A percentile compares a stretch with the other conserved stretches of the same genome.
Conservation (phyloP, 2,329 filamentous ascomycete species). For the Fusarium aywerte region DNA sequence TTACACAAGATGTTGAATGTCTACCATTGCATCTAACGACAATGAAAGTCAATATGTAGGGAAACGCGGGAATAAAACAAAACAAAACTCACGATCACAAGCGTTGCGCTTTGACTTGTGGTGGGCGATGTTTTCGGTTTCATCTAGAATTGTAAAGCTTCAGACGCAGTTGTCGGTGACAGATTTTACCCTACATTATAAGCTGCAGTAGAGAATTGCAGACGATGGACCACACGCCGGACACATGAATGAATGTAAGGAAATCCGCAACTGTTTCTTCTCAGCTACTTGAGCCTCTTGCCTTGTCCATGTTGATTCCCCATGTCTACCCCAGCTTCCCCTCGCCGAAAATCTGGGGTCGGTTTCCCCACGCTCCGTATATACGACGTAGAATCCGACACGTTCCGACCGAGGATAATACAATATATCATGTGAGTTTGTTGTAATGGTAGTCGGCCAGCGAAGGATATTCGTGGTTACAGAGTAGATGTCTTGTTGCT, state of each 20-base stretch:
- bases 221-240: no score
- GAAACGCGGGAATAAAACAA: neutral
- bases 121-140: neutral
- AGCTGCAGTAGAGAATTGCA: no score
- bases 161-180: no score
- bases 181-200: no score
- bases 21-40: neutral
- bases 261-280: neutral
- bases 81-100: neutral
- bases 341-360: conserved; percentile 39
- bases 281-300: neutral
- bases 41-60: neutral
- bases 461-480: conserved; percentile 10
- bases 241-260: no score
- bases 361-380: conserved; percentile 34
- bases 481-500: neutral
- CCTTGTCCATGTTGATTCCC: neutral
- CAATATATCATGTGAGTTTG: neutral
- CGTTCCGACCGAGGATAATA: conserved; percentile 35
- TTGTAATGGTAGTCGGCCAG: conserved; percentile 12
- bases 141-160: neutral
- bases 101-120: neutral
- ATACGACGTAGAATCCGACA: conserved; percentile 35
- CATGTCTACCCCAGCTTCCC: conserved; percentile 44
- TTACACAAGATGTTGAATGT: neutral